These are phyloP conservation scores for Willaertia magna DNA, from an alignment of 208 protist genomes.

Conservation along the genomic window DNA sequence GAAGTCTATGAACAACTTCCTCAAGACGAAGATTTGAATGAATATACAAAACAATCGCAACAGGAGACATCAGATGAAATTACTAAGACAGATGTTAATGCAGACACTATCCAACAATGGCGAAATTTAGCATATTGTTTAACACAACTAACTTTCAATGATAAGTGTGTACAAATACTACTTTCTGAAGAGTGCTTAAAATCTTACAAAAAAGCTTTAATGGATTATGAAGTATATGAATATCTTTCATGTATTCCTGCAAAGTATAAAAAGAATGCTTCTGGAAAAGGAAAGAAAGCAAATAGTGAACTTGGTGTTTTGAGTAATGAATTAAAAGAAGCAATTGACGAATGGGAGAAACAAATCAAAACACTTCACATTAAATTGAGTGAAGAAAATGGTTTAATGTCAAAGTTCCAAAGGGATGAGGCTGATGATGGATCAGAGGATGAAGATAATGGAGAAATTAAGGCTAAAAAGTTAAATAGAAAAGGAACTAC, in stretches of 20 bases:
- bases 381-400: not conserved
- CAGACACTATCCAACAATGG: constrained; percentile 14
- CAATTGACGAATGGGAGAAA: not conserved
- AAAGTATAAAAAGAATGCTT: not conserved
- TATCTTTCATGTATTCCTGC: not conserved
- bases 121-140: constrained; percentile 41
- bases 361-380: not conserved
- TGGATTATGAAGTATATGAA: constrained; percentile 24
- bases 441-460: not conserved
- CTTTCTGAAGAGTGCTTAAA: constrained; percentile 24
- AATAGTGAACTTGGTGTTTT: not conserved
- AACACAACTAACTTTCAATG: constrained; percentile 26
- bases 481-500: not conserved
- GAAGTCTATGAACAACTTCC: not conserved
- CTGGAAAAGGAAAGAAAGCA: not conserved
- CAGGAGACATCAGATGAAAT: not conserved
- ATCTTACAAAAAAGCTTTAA: constrained; percentile 25
- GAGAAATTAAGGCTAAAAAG: not conserved
- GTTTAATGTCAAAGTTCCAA: not conserved
- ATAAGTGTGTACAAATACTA: constrained; percentile 35
- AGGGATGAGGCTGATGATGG: not conserved
- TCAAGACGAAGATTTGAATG: not conserved
- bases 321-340: not conserved
- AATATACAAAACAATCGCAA: constrained; percentile 10
- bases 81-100: not conserved